A percentile compares a stretch with the other conserved stretches of the same genome.
Evolutionary conservation across 2,329 filamentous ascomycete species (phyloP).

Genomic region (Aspergillus sp.): DNA sequence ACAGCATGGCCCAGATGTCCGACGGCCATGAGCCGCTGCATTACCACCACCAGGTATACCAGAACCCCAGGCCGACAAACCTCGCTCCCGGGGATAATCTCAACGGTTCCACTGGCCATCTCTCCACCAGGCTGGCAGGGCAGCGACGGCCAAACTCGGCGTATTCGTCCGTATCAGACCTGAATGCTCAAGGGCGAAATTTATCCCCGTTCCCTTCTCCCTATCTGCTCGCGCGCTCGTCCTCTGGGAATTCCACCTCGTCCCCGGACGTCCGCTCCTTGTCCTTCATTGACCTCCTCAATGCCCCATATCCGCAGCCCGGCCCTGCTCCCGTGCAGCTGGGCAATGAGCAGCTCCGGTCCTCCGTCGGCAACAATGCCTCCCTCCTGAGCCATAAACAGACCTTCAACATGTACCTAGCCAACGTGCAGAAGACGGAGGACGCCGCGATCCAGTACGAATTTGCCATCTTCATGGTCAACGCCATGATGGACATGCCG

Average conservation of each 20-base stretch:
- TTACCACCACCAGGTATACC: conserved; percentile 43
- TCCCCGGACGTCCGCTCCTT: conserved; percentile 51
- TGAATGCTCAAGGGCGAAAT: conserved; percentile 52
- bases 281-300: conserved; percentile 55
- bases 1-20: conserved; percentile 23
- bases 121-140: conserved; percentile 43
- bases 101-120: conserved; percentile 49
- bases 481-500: conserved; percentile 72
- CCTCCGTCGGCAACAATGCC: conserved; percentile 75
- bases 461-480: conserved; percentile 89
- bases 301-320: conserved; percentile 70
- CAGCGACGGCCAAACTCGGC: conserved; percentile 63
- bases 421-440: conserved; percentile 94
- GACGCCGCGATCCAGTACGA: conserved; percentile 88
- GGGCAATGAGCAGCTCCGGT: conserved; percentile 72
- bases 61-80: conserved; percentile 20
- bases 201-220: conserved; percentile 45
- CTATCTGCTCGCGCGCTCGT: conserved; percentile 38
- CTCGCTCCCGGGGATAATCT: conserved; percentile 37
- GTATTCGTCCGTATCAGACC: conserved; percentile 66
- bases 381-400: conserved; percentile 85
- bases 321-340: conserved; percentile 54
- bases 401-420: conserved; percentile 94
- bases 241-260: conserved; percentile 40
- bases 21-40: conserved; percentile 40